These are phyloP conservation scores for Aspergillus tubingensis DNA, from an alignment of 2,329 filamentous ascomycete genomes.

Conservation along the genomic window DNA sequence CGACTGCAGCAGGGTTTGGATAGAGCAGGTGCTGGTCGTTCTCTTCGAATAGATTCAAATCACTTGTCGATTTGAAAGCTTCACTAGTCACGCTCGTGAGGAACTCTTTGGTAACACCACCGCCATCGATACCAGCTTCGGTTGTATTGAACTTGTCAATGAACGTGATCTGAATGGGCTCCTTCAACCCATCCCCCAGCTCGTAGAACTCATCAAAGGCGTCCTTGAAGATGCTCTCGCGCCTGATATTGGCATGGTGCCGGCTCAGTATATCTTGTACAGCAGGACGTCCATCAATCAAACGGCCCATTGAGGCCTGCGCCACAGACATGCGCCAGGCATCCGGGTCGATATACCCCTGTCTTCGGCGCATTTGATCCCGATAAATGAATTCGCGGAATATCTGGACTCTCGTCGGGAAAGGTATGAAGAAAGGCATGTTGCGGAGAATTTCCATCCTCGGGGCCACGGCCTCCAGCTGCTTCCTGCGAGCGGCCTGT, in stretches of 20 bases:
- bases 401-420: constrained; percentile 85
- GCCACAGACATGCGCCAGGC: constrained; percentile 68
- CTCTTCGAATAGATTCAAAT: constrained; percentile 70
- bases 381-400: constrained; percentile 89
- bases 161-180: constrained; percentile 95
- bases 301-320: constrained; percentile 42
- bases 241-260: constrained; percentile 77
- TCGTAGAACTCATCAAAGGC: constrained; percentile 81
- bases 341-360: constrained; percentile 71
- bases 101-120: constrained; percentile 97
- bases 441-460: constrained; percentile 89
- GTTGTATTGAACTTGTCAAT: constrained; percentile 83
- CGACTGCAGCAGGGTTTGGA: constrained; percentile 77
- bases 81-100: constrained; percentile 84
- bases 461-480: constrained; percentile 77
- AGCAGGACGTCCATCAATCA: constrained; percentile 42
- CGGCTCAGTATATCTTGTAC: constrained; percentile 49
- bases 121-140: constrained; percentile 94
- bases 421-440: constrained; percentile 96
- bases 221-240: constrained; percentile 80
- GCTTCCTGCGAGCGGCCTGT: constrained; percentile 67
- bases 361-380: constrained; percentile 72
- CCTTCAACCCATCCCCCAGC: constrained; percentile 81
- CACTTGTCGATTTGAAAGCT: constrained; percentile 67
- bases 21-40: constrained; percentile 87